phyloP scores from a whole-genome alignment of 23 red algal species.

The Gracilaria gracilis region DNA sequence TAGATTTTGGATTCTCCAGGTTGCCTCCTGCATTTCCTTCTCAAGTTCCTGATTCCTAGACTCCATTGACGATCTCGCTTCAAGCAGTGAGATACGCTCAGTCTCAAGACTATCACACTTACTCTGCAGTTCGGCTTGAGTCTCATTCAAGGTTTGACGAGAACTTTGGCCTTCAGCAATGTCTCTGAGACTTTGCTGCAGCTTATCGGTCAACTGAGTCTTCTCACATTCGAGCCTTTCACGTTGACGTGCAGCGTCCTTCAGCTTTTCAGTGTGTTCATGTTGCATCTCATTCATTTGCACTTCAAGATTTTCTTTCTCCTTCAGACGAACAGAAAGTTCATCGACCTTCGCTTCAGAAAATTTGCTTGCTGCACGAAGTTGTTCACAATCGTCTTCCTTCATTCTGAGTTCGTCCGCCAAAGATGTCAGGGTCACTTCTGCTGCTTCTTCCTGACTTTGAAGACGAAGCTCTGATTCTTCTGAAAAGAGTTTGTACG shows the following conservation, averaged over 20 bases:
- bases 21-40: not conserved
- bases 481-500: not conserved
- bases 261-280: not conserved
- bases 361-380: not conserved
- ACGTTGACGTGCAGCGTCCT: not conserved
- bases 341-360: not conserved
- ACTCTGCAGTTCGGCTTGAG: not conserved
- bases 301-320: slow-evolving; percentile 1
- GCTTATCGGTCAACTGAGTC: not conserved
- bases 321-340: not conserved
- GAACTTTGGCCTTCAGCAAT: not conserved
- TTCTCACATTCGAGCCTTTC: not conserved
- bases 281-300: not conserved
- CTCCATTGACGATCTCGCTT: not conserved
- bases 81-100: not conserved
- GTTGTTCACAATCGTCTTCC: not conserved
- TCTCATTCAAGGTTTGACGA: not conserved
- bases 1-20: not conserved
- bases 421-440: not conserved
- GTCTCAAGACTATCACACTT: not conserved
- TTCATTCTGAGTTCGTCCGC: slow-evolving; percentile 3
- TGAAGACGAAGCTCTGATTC: slow-evolving; percentile 24
- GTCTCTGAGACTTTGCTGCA: not conserved
- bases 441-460: slow-evolving; percentile 19
- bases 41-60: not conserved